A percentile compares a stretch with the other conserved stretches of the same genome.
Evolutionary conservation across 345 rosid species (phyloP).

Genomic region (Excoecaria cochinchinensis): DNA sequence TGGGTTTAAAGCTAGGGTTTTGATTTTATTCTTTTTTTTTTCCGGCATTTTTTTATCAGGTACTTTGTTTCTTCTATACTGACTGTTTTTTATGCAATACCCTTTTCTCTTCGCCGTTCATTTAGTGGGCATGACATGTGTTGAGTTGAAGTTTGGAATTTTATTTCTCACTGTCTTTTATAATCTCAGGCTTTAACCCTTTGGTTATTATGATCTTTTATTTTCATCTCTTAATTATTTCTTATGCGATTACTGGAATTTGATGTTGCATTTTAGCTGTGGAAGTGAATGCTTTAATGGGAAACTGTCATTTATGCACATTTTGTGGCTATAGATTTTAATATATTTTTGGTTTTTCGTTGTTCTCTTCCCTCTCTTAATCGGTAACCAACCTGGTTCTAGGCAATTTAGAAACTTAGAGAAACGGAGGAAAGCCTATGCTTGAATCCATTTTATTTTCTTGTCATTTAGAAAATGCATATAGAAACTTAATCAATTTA

Average conservation of each 20-base stretch:
- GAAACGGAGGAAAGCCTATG: neutral
- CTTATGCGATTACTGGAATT: neutral
- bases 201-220: neutral
- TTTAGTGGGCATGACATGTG: neutral
- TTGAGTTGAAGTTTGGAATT: neutral
- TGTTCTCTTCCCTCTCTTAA: neutral
- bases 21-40: neutral
- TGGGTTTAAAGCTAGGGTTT: constrained; percentile 16
- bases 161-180: neutral
- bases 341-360: neutral
- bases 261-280: neutral
- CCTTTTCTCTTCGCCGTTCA: neutral
- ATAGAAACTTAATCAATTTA: neutral
- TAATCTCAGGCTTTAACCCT: too few relatives aligned
- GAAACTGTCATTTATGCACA: neutral
- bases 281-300: neutral
- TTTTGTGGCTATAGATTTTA: neutral
- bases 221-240: neutral
- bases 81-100: neutral
- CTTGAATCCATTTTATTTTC: constrained; percentile 3
- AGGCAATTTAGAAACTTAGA: neutral
- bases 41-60: neutral
- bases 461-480: neutral
- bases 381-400: neutral
- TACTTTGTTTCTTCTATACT: neutral